Percentiles rank a stretch among this genome's conserved stretches.
phyloP scores from a whole-genome alignment of 148 eudicot species.

The Dysphania ambrosioides region DNA sequence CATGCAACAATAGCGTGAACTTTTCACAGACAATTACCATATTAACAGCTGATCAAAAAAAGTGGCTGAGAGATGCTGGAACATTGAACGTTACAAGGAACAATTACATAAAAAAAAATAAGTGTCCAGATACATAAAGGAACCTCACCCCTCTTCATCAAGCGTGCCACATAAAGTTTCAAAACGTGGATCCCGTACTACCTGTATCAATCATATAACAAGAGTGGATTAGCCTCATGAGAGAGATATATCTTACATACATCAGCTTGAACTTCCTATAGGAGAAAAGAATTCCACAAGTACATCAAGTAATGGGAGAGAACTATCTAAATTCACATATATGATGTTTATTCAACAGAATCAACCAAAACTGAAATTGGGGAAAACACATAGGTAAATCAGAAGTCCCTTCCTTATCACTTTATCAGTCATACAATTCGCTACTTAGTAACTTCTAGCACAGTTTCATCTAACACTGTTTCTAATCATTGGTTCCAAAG shows the following conservation, averaged over 20 bases:
- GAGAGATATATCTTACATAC: background rate
- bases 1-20: background rate
- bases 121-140: background rate
- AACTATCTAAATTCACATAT: background rate
- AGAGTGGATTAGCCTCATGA: background rate
- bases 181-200: slow-evolving; percentile 86
- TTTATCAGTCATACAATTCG: background rate
- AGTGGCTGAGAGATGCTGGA: background rate
- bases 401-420: background rate
- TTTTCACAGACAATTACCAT: too few relatives aligned
- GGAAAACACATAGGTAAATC: background rate
- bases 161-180: slow-evolving; percentile 74
- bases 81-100: too few relatives aligned
- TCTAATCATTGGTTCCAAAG: too few relatives aligned
- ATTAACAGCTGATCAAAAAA: too few relatives aligned
- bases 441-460: background rate
- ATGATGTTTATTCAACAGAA: background rate
- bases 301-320: background rate
- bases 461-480: background rate
- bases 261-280: background rate
- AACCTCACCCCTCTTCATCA: slow-evolving; percentile 65
- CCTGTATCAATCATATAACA: slow-evolving; percentile 38
- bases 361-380: background rate
- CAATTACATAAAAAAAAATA: too few relatives aligned
- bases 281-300: background rate